Conservation (phyloP, 1,139 yeast genomes). For the Candida pseudoviswanathii region DNA sequence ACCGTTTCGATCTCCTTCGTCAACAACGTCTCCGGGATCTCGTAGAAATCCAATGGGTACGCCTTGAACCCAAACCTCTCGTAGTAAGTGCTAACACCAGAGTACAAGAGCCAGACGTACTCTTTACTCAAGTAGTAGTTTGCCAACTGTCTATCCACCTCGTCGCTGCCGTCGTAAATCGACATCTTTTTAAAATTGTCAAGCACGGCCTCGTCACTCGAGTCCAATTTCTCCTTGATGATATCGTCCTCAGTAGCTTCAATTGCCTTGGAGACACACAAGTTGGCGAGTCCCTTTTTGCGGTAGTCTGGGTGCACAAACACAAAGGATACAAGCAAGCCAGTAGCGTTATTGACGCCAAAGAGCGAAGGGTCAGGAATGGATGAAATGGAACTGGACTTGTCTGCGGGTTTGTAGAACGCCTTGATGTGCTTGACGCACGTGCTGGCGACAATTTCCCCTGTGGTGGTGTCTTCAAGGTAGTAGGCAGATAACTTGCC, state of each 20-base stretch:
- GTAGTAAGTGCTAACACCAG: conserved; percentile 37
- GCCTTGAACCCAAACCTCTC: conserved; percentile 42
- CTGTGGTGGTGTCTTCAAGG: conserved; percentile 28
- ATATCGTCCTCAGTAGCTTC: conserved; percentile 34
- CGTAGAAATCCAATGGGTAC: conserved; percentile 39
- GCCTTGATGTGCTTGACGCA: conserved; percentile 31
- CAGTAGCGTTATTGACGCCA: conserved; percentile 35
- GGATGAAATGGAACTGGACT: conserved; percentile 29
- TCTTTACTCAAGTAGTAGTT: conserved; percentile 38
- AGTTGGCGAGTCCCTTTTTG: conserved; percentile 33
- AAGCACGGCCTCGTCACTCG: conserved; percentile 23
- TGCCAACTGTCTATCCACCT: conserved; percentile 35
- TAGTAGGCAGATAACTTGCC: conserved; percentile 26
- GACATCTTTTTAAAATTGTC: conserved; percentile 39
- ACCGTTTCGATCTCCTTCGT: conserved; percentile 22
- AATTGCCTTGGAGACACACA: conserved; percentile 31
- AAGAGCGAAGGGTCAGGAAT: conserved; percentile 36
- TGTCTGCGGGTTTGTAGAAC: conserved; percentile 34
- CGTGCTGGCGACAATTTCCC: conserved; percentile 28
- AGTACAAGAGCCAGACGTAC: conserved; percentile 43
- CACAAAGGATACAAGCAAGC: conserved; percentile 32
- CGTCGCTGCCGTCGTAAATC: conserved; percentile 23
- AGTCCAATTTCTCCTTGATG: conserved; percentile 25
- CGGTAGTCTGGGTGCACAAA: conserved; percentile 31
- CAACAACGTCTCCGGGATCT: conserved; percentile 29